These are phyloP conservation scores for Fusarium tjaetaba DNA, from an alignment of 2,329 filamentous ascomycete genomes.

Conservation along the genomic window DNA sequence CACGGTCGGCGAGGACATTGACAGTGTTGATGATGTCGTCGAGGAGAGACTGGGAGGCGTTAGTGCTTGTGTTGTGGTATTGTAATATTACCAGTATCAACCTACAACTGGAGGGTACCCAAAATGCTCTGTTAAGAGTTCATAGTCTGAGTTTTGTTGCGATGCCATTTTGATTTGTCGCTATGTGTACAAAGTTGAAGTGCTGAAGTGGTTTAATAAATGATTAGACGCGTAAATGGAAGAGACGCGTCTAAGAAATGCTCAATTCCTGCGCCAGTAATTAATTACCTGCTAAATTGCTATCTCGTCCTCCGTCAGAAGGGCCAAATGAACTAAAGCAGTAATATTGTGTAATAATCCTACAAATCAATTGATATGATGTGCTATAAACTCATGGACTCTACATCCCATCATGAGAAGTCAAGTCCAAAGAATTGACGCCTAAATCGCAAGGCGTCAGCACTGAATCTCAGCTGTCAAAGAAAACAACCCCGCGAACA, in stretches of 20 bases:
- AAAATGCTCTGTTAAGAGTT: slow-evolving; percentile 93
- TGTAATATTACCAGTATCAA: slow-evolving; percentile 21
- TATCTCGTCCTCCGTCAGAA: not conserved
- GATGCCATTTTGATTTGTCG: slow-evolving; percentile 43
- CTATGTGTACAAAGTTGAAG: not conserved
- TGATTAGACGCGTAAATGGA: slow-evolving; percentile 27
- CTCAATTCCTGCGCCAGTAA: slow-evolving; percentile 4
- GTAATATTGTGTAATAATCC: not conserved
- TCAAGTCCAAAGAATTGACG: not conserved
- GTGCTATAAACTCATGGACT: not conserved
- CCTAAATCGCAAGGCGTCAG: slow-evolving; percentile 36
- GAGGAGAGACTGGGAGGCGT: slow-evolving; percentile 75
- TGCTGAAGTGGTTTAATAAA: not conserved
- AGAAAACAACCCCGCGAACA: slow-evolving; percentile 23
- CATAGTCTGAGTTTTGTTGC: slow-evolving; percentile 60
- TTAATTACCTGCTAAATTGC: not conserved
- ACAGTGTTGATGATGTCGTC: slow-evolving; percentile 98
- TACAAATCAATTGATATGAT: not conserved
- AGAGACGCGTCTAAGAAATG: slow-evolving; percentile 16
- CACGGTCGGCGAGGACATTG: slow-evolving; percentile 92
- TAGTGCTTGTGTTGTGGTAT: not conserved
- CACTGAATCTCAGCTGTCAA: not conserved
- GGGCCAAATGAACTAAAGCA: too few species aligned
- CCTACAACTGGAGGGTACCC: slow-evolving; percentile 91
- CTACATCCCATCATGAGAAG: slow-evolving; percentile 3